A percentile compares a stretch with the other conserved stretches of the same genome.
Evolutionary conservation across 2,329 filamentous ascomycete genomes (phyloP).

Genomic region (Delphinella strobiligena): DNA sequence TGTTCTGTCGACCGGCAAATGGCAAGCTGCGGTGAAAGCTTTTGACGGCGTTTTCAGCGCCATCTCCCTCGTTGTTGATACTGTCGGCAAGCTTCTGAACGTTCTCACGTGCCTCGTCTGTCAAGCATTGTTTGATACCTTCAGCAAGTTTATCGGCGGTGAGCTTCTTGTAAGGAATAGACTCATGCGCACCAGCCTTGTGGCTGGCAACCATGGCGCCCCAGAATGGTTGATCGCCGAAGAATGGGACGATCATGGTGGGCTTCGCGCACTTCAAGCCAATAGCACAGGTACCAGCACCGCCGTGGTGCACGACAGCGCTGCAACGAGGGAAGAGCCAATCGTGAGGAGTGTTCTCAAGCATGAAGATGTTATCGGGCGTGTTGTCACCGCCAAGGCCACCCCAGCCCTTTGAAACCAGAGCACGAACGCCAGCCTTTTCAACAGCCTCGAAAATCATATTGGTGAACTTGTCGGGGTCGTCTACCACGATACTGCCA

Average conservation of each 20-base stretch:
- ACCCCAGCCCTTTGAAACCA: conserved; percentile 68
- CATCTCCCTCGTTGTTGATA: conserved; percentile 56
- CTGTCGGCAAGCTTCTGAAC: conserved; percentile 47
- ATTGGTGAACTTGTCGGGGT: conserved; percentile 54
- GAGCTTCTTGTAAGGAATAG: conserved; percentile 57
- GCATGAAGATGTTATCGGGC: conserved; percentile 56
- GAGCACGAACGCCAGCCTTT: conserved; percentile 52
- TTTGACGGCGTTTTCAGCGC: conserved; percentile 55
- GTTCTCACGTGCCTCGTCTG: conserved; percentile 45
- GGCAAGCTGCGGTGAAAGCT: conserved; percentile 52
- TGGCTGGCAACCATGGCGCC: conserved; percentile 54
- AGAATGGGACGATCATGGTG: conserved; percentile 68
- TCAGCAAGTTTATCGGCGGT: conserved; percentile 52
- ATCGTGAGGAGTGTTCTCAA: conserved; percentile 64
- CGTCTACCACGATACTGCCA: conserved; percentile 63
- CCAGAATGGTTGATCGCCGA: conserved; percentile 72
- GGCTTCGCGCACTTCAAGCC: conserved; percentile 59
- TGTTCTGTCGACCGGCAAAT: conserved; percentile 31
- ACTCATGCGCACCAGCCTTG: conserved; percentile 49
- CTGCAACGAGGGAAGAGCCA: conserved; percentile 60
- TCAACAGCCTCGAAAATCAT: conserved; percentile 61
- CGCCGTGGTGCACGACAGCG: conserved; percentile 64
- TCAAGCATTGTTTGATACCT: conserved; percentile 58
- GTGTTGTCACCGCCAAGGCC: conserved; percentile 49
- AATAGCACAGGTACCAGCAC: conserved; percentile 64